phyloP scores from a whole-genome alignment of 1,139 yeast species.

The Yamadazyma mexicana region DNA sequence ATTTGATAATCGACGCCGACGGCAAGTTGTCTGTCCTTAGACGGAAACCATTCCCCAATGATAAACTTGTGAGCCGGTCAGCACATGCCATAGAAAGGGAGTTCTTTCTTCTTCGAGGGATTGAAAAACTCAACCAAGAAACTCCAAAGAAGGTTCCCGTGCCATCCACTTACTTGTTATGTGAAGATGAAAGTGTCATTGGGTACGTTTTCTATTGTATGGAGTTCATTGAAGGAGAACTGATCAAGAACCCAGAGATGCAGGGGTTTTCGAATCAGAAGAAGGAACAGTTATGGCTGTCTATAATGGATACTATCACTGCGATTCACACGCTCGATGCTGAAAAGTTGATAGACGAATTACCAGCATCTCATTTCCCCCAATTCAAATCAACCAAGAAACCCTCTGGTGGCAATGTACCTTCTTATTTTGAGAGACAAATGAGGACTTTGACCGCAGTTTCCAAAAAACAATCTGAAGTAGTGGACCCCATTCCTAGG shows the following conservation, averaged over 20 bases:
- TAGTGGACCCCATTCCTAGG: conserved; percentile 52
- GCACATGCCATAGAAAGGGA: conserved; percentile 72
- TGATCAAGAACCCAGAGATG: conserved; percentile 57
- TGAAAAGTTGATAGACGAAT: conserved; percentile 37
- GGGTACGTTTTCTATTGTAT: conserved; percentile 59
- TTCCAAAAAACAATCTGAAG: conserved; percentile 49
- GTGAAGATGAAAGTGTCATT: conserved; percentile 52
- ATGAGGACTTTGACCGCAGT: conserved; percentile 50
- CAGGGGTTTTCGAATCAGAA: conserved; percentile 31
- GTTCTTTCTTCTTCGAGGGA: conserved; percentile 53
- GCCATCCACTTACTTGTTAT: conserved; percentile 46
- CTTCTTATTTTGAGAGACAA: conserved; percentile 57
- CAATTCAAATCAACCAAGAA: conserved; percentile 32
- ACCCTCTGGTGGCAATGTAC: conserved; percentile 9
- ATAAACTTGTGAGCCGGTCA: conserved; percentile 52
- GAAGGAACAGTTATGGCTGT: conserved; percentile 42
- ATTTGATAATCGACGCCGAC: conserved; percentile 43
- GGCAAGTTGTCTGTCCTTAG: conserved; percentile 53
- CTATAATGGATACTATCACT: conserved; percentile 52
- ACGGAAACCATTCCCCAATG: conserved; percentile 60
- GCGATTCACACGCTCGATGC: conserved; percentile 57
- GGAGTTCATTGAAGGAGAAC: conserved; percentile 62
- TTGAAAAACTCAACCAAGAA: conserved; percentile 31
- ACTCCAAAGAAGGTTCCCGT: conserved; percentile 42
- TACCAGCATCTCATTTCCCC: conserved; percentile 50